Conservation (phyloP, 2,329 filamentous ascomycete genomes). For the Clonostachys rosea region DNA sequence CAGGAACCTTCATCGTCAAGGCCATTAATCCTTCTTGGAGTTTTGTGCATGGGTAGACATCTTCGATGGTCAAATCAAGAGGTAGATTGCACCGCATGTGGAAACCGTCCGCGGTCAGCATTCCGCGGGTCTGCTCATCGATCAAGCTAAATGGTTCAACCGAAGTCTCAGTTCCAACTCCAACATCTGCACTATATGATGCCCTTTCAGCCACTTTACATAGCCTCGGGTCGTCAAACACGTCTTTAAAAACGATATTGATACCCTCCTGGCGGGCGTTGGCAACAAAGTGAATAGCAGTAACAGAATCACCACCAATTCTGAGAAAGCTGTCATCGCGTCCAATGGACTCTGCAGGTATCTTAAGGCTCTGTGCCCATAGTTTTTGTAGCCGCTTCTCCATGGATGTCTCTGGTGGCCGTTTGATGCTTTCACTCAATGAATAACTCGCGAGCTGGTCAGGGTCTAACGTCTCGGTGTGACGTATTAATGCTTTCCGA, state of each 20-base stretch:
- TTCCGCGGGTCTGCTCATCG: not conserved
- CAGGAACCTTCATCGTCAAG: conserved; percentile 11
- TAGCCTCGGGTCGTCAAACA: conserved; percentile 37
- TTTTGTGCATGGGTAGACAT: conserved; percentile 43
- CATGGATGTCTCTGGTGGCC: conserved; percentile 2
- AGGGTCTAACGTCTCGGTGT: not conserved
- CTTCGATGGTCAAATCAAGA: conserved; percentile 20
- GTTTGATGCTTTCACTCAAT: not conserved
- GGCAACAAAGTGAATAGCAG: conserved; percentile 4
- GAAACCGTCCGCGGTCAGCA: not conserved
- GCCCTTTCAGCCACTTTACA: not conserved
- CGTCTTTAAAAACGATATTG: conserved; percentile 34
- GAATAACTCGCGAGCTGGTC: conserved; percentile 1
- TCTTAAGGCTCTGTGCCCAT: conserved; percentile 3
- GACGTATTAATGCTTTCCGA: not conserved
- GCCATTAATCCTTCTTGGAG: conserved; percentile 45
- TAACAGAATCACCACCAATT: conserved; percentile 7
- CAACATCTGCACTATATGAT: not conserved
- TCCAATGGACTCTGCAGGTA: conserved; percentile 3
- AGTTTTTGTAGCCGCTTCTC: conserved; percentile 1
- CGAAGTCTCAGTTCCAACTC: not conserved
- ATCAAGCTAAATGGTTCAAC: not conserved
- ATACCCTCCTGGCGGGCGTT: conserved; percentile 15
- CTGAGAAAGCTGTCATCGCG: conserved; percentile 5
- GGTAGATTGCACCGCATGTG: not conserved